A percentile compares a stretch with the other conserved stretches of the same genome.
Conservation (phyloP, 345 rosid species). For the Gossypium sturtianum region DNA sequence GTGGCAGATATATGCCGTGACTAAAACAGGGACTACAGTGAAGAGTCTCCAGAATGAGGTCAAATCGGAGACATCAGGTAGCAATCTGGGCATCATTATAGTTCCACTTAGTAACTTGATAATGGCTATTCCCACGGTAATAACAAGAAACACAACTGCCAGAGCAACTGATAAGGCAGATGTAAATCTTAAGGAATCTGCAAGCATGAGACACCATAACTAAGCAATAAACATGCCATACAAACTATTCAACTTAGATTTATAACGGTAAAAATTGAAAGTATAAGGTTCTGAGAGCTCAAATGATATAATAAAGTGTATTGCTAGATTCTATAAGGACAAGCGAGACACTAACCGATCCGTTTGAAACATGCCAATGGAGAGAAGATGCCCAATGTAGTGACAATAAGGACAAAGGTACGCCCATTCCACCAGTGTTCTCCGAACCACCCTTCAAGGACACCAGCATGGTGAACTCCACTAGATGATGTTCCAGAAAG, state of each 20-base stretch:
- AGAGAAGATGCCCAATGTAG: constrained; percentile 60
- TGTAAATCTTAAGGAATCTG: constrained; percentile 86
- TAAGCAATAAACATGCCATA: background rate
- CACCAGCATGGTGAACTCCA: constrained; percentile 76
- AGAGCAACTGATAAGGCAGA: constrained; percentile 80
- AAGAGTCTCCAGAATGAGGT: constrained; percentile 76
- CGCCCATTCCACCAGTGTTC: constrained; percentile 74
- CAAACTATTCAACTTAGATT: background rate
- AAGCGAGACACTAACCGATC: constrained; percentile 46
- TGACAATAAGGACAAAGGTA: constrained; percentile 50
- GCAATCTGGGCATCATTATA: constrained; percentile 66
- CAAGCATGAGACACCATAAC: constrained; percentile 21
- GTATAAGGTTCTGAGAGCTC: background rate
- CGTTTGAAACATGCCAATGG: constrained; percentile 79
- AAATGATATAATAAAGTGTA: constrained; percentile 1
- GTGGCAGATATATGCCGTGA: constrained; percentile 87
- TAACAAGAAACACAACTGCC: constrained; percentile 75
- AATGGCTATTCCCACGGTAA: constrained; percentile 62
- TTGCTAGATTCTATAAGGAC: background rate
- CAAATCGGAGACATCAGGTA: constrained; percentile 66
- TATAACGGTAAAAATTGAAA: background rate
- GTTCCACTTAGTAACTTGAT: constrained; percentile 57
- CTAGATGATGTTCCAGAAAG: constrained; percentile 76
- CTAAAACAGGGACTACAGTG: constrained; percentile 87
- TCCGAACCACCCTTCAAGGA: constrained; percentile 92